Evolutionary conservation across 192 early-diverging fungal species (phyloP).

Genomic region (Coemansia asiatica): DNA sequence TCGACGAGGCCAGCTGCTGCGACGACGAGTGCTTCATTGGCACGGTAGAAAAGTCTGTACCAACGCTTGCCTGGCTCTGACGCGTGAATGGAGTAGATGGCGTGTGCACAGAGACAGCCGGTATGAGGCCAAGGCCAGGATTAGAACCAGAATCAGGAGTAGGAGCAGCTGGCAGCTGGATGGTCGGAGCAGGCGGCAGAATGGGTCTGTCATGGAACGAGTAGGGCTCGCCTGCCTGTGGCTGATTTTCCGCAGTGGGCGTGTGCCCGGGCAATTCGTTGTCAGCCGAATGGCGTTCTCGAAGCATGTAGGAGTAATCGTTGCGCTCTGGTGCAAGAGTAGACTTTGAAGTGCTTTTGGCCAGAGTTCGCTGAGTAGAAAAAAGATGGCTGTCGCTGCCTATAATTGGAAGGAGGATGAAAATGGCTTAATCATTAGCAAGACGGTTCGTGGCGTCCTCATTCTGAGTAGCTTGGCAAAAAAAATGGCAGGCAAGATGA

Average conservation of each 20-base stretch:
- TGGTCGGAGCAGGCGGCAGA: neutral
- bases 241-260: slow-evolving; percentile 12
- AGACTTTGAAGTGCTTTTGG: slow-evolving; percentile 20
- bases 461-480: slow-evolving; percentile 5
- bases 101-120: slow-evolving; percentile 20
- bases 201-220: slow-evolving; percentile 27
- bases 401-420: neutral
- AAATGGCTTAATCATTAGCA: slow-evolving; percentile 9
- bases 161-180: slow-evolving; percentile 2
- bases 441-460: slow-evolving; percentile 7
- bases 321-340: slow-evolving; percentile 29
- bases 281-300: slow-evolving; percentile 37
- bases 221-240: slow-evolving; percentile 36
- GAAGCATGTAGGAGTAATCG: slow-evolving; percentile 49
- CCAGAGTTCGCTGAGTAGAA: slow-evolving; percentile 4
- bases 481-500: neutral
- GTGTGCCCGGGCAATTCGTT: slow-evolving; percentile 10
- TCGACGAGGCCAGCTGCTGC: slow-evolving; percentile 22
- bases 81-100: slow-evolving; percentile 21
- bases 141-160: neutral
- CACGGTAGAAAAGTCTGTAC: slow-evolving; percentile 3
- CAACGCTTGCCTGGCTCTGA: slow-evolving; percentile 39
- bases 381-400: slow-evolving; percentile 12
- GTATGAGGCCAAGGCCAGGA: neutral
- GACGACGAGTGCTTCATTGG: slow-evolving; percentile 8